Conservation (phyloP, 208 protist genomes). For the Plasmodiophora brassicae region DNA sequence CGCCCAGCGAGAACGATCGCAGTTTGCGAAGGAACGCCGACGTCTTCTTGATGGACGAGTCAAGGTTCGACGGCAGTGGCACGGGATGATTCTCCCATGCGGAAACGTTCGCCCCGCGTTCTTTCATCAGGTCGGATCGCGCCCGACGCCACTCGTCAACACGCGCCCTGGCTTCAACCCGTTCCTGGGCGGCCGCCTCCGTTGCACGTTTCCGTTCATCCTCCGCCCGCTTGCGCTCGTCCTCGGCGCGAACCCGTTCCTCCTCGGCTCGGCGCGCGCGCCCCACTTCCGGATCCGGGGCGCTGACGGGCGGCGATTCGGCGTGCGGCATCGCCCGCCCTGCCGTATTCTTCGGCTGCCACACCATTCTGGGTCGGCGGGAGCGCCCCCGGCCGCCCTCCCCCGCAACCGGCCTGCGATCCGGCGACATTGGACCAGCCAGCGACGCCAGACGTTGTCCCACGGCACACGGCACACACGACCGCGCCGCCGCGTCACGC, state of each 20-base stretch:
- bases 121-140: neutral
- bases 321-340: neutral
- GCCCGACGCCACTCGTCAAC: neutral
- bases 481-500: too few species aligned
- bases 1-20: neutral
- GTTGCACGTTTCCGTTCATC: neutral
- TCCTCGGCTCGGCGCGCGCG: neutral
- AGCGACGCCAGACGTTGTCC: too few species aligned
- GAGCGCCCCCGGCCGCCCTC: neutral
- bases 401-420: too few species aligned
- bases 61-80: neutral
- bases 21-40: neutral
- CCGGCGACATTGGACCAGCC: too few species aligned
- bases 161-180: neutral
- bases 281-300: neutral
- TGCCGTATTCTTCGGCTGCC: neutral
- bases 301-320: neutral
- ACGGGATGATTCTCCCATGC: neutral
- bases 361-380: neutral
- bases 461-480: too few species aligned
- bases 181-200: neutral
- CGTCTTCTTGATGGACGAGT: slow-evolving; percentile 20
- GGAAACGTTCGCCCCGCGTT: neutral
- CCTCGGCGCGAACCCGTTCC: neutral
- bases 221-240: neutral